Conservation (phyloP, 805 yeast genomes). For the Grigorovia jiainica region DNA sequence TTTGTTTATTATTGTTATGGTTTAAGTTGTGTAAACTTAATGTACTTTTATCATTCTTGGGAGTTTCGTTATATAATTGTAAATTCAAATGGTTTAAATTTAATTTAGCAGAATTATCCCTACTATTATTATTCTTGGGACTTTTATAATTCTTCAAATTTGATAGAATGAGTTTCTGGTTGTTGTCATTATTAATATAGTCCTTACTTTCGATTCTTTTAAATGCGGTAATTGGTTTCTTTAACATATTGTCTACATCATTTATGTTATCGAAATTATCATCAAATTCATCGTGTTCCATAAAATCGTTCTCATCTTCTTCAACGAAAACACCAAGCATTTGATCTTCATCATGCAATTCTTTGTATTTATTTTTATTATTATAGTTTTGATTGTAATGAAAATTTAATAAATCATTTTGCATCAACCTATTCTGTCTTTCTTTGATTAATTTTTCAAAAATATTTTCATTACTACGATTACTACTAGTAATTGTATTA, state of each 20-base stretch:
- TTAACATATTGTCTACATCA: too few relatives aligned
- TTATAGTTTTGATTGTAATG: background rate
- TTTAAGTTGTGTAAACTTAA: too few relatives aligned
- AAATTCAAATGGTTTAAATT: conserved; percentile 3
- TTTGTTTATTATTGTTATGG: too few relatives aligned
- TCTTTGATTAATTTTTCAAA: conserved; percentile 7
- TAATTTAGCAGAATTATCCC: too few relatives aligned
- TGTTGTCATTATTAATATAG: background rate
- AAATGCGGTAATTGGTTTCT: background rate
- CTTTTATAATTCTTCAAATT: too few relatives aligned
- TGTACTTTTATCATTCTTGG: too few relatives aligned
- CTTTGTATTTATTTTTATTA: background rate
- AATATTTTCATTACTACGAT: conserved; percentile 3
- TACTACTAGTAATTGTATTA: conserved; percentile 3
- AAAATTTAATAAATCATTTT: conserved; percentile 8
- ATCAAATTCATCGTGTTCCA: background rate
- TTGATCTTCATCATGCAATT: conserved; percentile 24
- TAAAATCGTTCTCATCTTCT: background rate
- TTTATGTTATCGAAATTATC: background rate
- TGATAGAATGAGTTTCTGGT: too few relatives aligned
- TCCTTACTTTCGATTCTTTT: background rate
- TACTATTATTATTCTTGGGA: too few relatives aligned
- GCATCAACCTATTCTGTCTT: conserved; percentile 6
- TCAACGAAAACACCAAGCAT: conserved; percentile 17
- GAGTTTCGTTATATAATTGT: conserved; percentile 6